These are phyloP conservation scores for Chlamydomonas incerta DNA, from an alignment of 139 green algal species.

Conservation along the genomic window DNA sequence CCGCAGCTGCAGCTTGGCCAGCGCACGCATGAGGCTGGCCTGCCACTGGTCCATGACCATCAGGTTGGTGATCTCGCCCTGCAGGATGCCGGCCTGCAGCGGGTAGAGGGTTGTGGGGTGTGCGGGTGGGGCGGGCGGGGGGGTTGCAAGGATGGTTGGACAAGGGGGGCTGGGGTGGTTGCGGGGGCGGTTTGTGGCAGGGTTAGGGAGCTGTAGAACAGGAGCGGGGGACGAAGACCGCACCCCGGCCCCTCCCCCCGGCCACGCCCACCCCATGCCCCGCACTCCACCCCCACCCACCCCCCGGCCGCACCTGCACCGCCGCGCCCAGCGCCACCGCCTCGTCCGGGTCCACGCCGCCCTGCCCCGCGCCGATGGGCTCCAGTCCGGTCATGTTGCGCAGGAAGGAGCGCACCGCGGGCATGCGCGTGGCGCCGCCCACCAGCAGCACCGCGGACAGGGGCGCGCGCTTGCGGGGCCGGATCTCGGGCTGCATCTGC, in stretches of 20 bases:
- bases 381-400: conserved; percentile 88
- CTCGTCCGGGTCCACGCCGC: conserved; percentile 83
- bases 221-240: no score
- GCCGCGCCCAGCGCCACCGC: conserved; percentile 89
- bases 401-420: conserved; percentile 80
- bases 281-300: background rate
- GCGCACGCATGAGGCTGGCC: conserved; percentile 84
- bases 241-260: no score
- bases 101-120: no score
- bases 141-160: no score
- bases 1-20: conserved; percentile 69
- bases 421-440: conserved; percentile 90
- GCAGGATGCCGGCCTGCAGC: conserved; percentile 80
- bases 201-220: no score
- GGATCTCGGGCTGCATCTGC: conserved; percentile 66
- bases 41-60: conserved; percentile 88
- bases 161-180: no score
- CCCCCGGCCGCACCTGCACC: conserved; percentile 63
- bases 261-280: background rate
- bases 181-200: no score
- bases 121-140: no score
- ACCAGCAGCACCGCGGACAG: conserved; percentile 87
- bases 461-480: conserved; percentile 72
- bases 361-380: conserved; percentile 23
- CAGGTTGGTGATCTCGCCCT: conserved; percentile 80